Evolutionary conservation across 2,329 filamentous ascomycete species (phyloP).

Genomic region (Ceratocystis ficicola): DNA sequence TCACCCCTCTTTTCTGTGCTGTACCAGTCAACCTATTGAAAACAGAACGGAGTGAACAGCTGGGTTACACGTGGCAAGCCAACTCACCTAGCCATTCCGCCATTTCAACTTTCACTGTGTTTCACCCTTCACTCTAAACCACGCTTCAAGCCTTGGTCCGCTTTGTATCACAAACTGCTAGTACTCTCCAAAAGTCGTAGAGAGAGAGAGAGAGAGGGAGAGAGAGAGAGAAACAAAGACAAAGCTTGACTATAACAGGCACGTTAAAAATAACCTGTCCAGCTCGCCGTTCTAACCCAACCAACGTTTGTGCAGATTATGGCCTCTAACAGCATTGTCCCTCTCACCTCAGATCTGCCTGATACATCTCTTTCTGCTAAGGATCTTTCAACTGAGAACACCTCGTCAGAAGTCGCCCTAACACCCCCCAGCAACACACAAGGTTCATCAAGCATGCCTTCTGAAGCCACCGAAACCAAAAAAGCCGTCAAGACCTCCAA

Average conservation of each 20-base stretch:
- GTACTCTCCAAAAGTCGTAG: background rate
- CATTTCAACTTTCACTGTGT: background rate
- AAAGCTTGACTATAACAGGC: background rate
- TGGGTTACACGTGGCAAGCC: background rate
- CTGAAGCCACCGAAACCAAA: background rate
- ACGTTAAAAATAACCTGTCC: background rate
- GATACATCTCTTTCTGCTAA: background rate
- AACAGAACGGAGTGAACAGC: background rate
- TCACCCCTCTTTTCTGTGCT: background rate
- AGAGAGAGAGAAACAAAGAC: too few relatives aligned
- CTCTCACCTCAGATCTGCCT: background rate
- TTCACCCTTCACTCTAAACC: background rate
- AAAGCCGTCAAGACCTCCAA: background rate
- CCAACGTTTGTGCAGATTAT: background rate
- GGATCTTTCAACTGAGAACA: background rate
- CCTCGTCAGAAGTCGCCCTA: background rate
- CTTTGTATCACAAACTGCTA: background rate
- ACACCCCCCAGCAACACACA: background rate
- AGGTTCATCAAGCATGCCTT: background rate
- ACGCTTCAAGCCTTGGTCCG: background rate
- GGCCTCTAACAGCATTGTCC: background rate
- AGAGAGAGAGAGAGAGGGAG: background rate
- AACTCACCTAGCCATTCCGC: background rate
- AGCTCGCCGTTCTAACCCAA: background rate
- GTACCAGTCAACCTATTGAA: background rate